Evolutionary conservation across 2,329 filamentous ascomycete species (phyloP).

Genomic region (Xylariaceae sp.): DNA sequence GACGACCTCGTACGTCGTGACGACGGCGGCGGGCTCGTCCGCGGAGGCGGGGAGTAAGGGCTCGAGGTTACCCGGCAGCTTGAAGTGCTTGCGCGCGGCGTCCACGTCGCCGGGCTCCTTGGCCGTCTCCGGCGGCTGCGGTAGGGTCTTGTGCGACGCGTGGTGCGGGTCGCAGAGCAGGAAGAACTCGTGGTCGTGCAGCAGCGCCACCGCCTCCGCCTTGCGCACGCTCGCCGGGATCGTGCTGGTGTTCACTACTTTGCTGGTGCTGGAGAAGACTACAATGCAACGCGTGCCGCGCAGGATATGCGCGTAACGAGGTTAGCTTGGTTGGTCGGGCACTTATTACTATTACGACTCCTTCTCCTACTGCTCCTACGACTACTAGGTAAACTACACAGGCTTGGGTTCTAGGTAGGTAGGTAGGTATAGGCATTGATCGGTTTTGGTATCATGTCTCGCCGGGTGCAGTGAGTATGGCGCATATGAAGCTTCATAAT

Average conservation of each 20-base stretch:
- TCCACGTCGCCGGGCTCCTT: slow-evolving; percentile 31
- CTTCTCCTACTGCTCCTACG: too few species aligned
- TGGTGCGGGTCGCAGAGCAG: slow-evolving; percentile 60
- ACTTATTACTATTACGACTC: neutral
- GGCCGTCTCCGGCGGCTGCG: slow-evolving; percentile 35
- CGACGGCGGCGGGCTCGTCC: slow-evolving; percentile 13
- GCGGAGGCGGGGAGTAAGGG: slow-evolving; percentile 26
- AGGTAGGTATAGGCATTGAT: too few species aligned
- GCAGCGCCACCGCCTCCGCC: slow-evolving; percentile 45
- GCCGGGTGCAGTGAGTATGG: too few species aligned
- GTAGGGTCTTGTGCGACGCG: slow-evolving; percentile 42
- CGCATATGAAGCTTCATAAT: too few species aligned
- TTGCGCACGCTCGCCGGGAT: slow-evolving; percentile 45
- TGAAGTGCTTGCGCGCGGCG: slow-evolving; percentile 37
- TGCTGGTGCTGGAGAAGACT: slow-evolving; percentile 53
- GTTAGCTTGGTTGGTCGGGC: neutral
- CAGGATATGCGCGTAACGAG: too few species aligned
- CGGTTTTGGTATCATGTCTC: too few species aligned
- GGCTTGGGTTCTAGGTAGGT: too few species aligned
- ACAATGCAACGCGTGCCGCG: too few species aligned
- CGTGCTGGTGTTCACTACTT: slow-evolving; percentile 49
- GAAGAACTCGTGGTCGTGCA: slow-evolving; percentile 60
- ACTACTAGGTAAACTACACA: too few species aligned
- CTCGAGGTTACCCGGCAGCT: slow-evolving; percentile 33
- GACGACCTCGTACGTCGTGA: slow-evolving; percentile 54